A percentile compares a stretch with the other conserved stretches of the same genome.
Evolutionary conservation across 2,329 filamentous ascomycete species (phyloP).

Genomic region (Dactylellina sp.): DNA sequence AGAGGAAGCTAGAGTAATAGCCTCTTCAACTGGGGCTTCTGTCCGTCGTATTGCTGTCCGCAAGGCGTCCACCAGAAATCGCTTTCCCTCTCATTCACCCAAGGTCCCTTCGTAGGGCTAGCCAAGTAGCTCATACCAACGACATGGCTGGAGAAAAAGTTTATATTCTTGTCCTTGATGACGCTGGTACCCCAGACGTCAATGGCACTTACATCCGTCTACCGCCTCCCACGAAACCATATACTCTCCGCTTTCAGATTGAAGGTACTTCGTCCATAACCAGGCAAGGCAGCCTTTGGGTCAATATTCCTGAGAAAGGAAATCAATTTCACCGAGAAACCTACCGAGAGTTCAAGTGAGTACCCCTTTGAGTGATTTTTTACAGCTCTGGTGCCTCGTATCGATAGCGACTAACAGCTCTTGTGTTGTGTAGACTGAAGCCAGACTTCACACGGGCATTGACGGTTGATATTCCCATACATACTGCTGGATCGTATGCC

Average conservation of each 20-base stretch:
- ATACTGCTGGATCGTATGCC: conserved; percentile 84
- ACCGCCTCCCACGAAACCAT: conserved; percentile 79
- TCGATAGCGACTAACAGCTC: conserved; percentile 16
- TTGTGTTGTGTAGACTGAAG: conserved; percentile 73
- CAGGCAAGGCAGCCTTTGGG: conserved; percentile 92
- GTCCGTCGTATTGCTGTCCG: conserved; percentile 28
- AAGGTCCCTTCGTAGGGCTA: conserved; percentile 14
- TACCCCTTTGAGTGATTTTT: conserved; percentile 40
- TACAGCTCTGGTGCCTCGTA: neutral
- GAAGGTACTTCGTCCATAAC: conserved; percentile 97
- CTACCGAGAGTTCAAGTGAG: conserved; percentile 89
- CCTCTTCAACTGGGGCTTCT: conserved; percentile 15
- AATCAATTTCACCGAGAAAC: conserved; percentile 79
- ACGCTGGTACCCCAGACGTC: conserved; percentile 91
- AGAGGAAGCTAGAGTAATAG: conserved; percentile 19
- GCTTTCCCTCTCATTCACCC: conserved; percentile 46
- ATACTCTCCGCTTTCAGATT: conserved; percentile 87
- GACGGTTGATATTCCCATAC: conserved; percentile 86
- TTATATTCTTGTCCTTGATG: conserved; percentile 89
- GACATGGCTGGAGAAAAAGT: conserved; percentile 67
- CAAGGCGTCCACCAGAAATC: conserved; percentile 29
- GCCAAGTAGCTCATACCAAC: conserved; percentile 12
- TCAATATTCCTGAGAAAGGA: conserved; percentile 87
- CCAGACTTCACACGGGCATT: conserved; percentile 94
- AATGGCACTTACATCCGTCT: conserved; percentile 92